Base-by-base conservation (phyloP, 192 early-diverging fungal genomes). In the Coemansia sp. region DNA sequence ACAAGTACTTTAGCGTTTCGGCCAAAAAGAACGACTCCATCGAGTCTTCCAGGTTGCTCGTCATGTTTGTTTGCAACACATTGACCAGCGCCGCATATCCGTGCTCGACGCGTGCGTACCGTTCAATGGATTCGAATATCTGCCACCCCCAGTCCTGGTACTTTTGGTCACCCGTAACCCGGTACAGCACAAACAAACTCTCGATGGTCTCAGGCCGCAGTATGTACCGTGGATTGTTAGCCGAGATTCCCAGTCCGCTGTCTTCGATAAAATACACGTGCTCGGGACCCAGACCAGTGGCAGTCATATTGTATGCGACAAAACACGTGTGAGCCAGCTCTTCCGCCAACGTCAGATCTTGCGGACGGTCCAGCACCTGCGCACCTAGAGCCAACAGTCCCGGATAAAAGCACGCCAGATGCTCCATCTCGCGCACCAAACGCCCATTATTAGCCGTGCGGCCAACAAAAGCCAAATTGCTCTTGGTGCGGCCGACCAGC, bases 1-100 rank as follows among this genome's bases (percentile, higher is more conserved):
- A 98, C 23, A 94, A 82, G 71, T 98, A 98, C 78, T 98, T 98
- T 62, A 98, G 85, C 0, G 95, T 96, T 71, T 98, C 96, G 0
- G 95, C 94, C 61, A 96, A 72, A 68, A 98, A 95, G 77, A 94
- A 98, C 39, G 89, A 89, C 54, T 85, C 84, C 81, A 84, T 85
- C n/a, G 61, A 56, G n/a, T 82, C 83, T 0, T 49, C 23, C 10
- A 23, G 48, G 38, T 68, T 68, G 1, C 11, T n/a, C 0, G 6
- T 10, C 0, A 38, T 4, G 3, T 17, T 19, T 0, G 54, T 61
- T 4, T 64, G 43, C 6, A 52, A 10, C 1, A 83, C 76, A 26
- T 79, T 52, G 2, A 6, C 11, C 61, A 87, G 66, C 17, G 74
- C 79, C 2, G 86, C 75, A 67, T 89, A 91, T 0, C 87, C 95